Conservation (phyloP, 768 basidiomycete species). For the Tricholomella constricta region DNA sequence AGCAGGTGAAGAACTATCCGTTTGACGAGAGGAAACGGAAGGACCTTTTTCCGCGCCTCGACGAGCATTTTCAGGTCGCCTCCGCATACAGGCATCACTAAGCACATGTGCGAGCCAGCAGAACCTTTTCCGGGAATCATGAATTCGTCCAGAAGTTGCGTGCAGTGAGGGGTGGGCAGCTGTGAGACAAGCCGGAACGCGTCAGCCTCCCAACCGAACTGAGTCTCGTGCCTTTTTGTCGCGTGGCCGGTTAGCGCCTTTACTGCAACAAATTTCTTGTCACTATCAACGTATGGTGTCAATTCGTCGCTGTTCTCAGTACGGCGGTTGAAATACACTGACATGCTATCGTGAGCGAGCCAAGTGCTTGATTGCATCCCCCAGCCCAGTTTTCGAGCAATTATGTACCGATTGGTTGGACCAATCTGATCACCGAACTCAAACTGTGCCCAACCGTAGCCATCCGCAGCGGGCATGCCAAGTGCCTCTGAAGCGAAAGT, state of each 20-base stretch:
- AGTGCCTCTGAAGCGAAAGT: conserved; percentile 30
- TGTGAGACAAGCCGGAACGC: conserved; percentile 17
- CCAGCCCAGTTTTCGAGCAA: conserved; percentile 33
- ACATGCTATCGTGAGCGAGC: conserved; percentile 29
- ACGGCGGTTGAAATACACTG: too few relatives aligned
- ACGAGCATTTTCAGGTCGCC: conserved; percentile 25
- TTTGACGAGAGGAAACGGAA: conserved; percentile 29
- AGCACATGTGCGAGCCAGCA: conserved; percentile 27
- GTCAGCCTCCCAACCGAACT: conserved; percentile 23
- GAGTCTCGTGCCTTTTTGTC: conserved; percentile 22
- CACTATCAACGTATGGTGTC: conserved; percentile 10
- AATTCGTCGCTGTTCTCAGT: conserved; percentile 4
- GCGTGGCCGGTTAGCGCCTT: conserved; percentile 30
- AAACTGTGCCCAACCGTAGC: conserved; percentile 27
- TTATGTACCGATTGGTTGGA: conserved; percentile 24
- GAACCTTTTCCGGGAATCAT: conserved; percentile 21
- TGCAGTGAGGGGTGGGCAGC: conserved; percentile 18
- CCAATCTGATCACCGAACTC: conserved; percentile 29
- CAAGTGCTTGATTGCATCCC: conserved; percentile 32
- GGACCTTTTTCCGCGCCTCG: conserved; percentile 5
- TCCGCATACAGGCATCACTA: conserved; percentile 26
- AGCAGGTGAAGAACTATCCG: conserved; percentile 26
- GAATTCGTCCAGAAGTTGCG: conserved; percentile 23
- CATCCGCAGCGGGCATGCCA: conserved; percentile 27
- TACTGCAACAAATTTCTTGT: conserved; percentile 30